These are phyloP conservation scores for Primulina tabacum DNA, from an alignment of 257 asterid genomes.

Conservation along the genomic window DNA sequence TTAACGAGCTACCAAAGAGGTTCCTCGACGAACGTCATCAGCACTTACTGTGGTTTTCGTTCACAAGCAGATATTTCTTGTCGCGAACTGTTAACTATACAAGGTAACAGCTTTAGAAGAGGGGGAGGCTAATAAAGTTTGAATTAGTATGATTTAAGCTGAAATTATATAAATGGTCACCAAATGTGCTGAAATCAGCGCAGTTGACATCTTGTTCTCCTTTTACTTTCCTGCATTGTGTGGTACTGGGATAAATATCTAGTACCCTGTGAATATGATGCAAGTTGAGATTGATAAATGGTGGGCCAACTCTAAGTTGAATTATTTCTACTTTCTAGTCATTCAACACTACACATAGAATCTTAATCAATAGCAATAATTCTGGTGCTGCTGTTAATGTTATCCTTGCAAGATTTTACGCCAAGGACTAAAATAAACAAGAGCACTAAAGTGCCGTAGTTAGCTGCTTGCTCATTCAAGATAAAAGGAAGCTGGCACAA, in stretches of 20 bases:
- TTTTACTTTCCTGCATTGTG: not conserved
- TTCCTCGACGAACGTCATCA: not conserved
- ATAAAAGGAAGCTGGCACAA: conserved; percentile 24
- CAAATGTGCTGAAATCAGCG: not conserved
- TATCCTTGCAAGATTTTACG: conserved; percentile 10
- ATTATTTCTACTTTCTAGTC: conserved; percentile 52
- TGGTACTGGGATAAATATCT: not conserved
- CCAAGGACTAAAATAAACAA: conserved; percentile 13
- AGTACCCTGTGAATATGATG: not conserved
- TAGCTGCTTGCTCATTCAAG: conserved; percentile 27
- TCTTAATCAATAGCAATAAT: conserved; percentile 30
- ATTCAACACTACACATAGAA: conserved; percentile 46
- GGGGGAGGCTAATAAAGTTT: too few relatives aligned
- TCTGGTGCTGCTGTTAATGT: conserved; percentile 26
- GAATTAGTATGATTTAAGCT: too few relatives aligned
- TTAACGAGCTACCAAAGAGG: too few relatives aligned
- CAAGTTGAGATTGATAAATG: conserved; percentile 6
- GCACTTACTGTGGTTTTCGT: not conserved
- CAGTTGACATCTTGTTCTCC: not conserved
- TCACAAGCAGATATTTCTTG: too few relatives aligned
- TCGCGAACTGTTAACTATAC: not conserved
- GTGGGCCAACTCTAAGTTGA: conserved; percentile 32
- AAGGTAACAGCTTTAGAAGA: not conserved
- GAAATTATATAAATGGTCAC: not conserved
- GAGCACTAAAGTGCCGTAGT: conserved; percentile 25